Conservation (phyloP, 73 alveolate species). For the Tetrahymena thermophila region DNA sequence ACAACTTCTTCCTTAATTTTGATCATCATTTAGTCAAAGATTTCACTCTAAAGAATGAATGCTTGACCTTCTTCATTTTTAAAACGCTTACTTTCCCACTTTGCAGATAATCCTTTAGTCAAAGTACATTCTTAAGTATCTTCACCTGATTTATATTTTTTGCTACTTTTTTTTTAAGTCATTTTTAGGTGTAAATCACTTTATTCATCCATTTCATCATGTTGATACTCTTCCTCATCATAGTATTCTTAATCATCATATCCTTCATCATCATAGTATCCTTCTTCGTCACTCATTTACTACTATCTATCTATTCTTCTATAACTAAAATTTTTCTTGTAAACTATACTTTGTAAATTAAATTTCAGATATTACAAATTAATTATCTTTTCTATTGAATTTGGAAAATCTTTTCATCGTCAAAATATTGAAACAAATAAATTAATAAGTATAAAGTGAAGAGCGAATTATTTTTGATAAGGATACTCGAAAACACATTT, state of each 20-base stretch:
- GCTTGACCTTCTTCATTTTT: background rate
- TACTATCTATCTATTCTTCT: background rate
- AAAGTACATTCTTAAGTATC: background rate
- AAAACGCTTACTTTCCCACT: background rate
- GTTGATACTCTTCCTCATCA: background rate
- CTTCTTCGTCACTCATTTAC: background rate
- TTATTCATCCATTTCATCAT: background rate
- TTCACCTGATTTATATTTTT: background rate
- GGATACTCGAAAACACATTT: background rate
- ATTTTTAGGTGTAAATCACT: background rate
- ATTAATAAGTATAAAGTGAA: no score
- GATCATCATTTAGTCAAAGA: background rate
- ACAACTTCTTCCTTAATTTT: background rate
- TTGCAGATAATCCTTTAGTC: background rate
- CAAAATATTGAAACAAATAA: background rate
- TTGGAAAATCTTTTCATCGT: background rate
- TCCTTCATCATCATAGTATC: background rate
- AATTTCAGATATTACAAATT: no score
- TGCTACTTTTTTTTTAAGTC: background rate
- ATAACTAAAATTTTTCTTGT: background rate
- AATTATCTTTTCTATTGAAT: no score
- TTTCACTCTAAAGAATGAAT: background rate
- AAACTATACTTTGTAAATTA: no score
- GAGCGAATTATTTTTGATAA: background rate
- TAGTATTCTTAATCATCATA: background rate